phyloP scores from a whole-genome alignment of 2,329 filamentous ascomycete genomes.

The Colletotrichum sp. region DNA sequence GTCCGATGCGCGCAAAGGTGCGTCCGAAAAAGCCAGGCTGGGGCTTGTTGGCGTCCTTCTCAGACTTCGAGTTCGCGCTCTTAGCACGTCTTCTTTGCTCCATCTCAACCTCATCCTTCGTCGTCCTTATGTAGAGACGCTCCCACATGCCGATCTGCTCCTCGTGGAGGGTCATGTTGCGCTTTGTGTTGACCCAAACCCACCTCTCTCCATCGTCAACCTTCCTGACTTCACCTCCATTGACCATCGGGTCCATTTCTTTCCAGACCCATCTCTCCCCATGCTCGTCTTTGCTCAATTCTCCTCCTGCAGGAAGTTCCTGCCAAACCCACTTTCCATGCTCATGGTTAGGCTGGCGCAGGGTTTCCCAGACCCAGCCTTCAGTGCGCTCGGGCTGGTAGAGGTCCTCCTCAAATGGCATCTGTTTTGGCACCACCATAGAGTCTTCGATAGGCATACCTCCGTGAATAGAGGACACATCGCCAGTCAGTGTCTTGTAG shows the following conservation, averaged over 20 bases:
- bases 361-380: not conserved
- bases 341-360: not conserved
- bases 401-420: not conserved
- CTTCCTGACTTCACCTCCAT: constrained; percentile 1
- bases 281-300: not conserved
- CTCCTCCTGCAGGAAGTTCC: not conserved
- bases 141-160: constrained; percentile 28
- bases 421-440: not conserved
- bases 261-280: not conserved
- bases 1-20: not conserved
- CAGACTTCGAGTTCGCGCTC: not conserved
- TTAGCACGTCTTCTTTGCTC: not conserved
- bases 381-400: not conserved
- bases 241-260: not conserved
- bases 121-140: constrained; percentile 21
- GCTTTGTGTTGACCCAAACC: not conserved
- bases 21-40: not conserved
- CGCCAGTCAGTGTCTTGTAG: not conserved
- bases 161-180: constrained; percentile 1
- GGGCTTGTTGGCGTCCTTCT: not conserved
- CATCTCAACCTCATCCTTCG: constrained; percentile 4
- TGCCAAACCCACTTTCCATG: not conserved
- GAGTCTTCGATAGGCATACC: not conserved
- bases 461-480: not conserved
- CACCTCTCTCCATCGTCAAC: not conserved